Percentiles rank a stretch among this genome's conserved stretches.
These are phyloP conservation scores for Solidago caesia DNA, from an alignment of 129 eudicot species.

Conservation along the genomic window DNA sequence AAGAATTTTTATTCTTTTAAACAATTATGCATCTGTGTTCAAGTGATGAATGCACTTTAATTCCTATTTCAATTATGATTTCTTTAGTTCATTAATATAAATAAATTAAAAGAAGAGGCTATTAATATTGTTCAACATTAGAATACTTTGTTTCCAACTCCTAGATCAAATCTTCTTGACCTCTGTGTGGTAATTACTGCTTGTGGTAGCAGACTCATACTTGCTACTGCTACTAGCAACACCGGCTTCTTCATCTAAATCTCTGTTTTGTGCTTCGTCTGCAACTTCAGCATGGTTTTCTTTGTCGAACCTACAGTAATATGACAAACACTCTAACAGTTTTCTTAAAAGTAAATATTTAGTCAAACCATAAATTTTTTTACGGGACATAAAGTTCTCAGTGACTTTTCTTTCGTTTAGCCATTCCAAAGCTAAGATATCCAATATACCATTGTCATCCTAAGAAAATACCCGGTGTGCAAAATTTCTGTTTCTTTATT, in stretches of 20 bases:
- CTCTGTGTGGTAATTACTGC: slow-evolving; percentile 2
- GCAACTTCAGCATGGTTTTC: slow-evolving; percentile 44
- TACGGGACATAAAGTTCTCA: no score
- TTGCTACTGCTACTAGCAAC: slow-evolving; percentile 12
- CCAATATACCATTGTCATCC: no score
- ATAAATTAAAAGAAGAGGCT: not conserved
- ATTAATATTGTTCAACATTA: not conserved
- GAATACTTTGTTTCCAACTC: not conserved
- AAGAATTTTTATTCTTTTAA: not conserved
- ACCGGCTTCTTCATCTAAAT: slow-evolving; percentile 56
- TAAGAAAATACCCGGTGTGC: no score
- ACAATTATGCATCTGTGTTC: not conserved
- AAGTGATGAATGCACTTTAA: not conserved
- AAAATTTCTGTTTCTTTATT: not conserved
- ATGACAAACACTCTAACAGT: not conserved
- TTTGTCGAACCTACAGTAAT: slow-evolving; percentile 54
- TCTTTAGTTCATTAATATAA: slow-evolving; percentile 10
- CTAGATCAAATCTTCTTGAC: slow-evolving; percentile 29
- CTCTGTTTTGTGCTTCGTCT: slow-evolving; percentile 39
- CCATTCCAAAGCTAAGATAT: no score
- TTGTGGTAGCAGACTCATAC: slow-evolving; percentile 21
- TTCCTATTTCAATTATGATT: slow-evolving; percentile 9
- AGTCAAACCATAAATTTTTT: no score
- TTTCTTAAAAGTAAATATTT: not conserved
- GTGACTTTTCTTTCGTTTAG: no score